These are phyloP conservation scores for Heliamphora exappendiculata DNA, from an alignment of 148 eudicot genomes.

Conservation along the genomic window DNA sequence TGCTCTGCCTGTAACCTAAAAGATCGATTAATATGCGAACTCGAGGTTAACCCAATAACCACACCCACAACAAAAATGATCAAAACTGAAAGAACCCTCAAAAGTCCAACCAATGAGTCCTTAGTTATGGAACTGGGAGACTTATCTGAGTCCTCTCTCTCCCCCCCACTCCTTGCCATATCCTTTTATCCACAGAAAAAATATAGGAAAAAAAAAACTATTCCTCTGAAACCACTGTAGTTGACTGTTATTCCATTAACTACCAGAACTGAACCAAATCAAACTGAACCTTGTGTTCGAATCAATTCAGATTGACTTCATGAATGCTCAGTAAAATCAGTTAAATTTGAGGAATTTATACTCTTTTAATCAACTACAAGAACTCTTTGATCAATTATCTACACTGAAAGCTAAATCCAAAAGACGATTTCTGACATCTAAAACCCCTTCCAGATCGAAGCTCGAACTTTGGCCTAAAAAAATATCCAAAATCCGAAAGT, in stretches of 20 bases:
- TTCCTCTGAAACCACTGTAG: not conserved
- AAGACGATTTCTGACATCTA: not conserved
- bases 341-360: too few species aligned
- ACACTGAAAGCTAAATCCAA: not conserved
- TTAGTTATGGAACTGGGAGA: slow-evolving; percentile 13
- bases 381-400: not conserved
- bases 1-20: slow-evolving; percentile 22
- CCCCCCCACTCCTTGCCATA: slow-evolving; percentile 24
- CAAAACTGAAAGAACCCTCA: slow-evolving; percentile 36
- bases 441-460: not conserved
- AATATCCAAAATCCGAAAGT: not conserved
- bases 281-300: too few species aligned
- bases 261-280: not conserved
- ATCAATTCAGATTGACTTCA: too few species aligned
- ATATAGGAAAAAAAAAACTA: not conserved
- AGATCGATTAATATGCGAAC: slow-evolving; percentile 53
- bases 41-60: slow-evolving; percentile 56
- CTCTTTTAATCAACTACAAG: too few species aligned
- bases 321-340: too few species aligned
- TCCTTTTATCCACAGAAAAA: not conserved
- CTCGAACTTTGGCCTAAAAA: not conserved
- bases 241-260: not conserved
- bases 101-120: slow-evolving; percentile 42
- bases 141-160: slow-evolving; percentile 33
- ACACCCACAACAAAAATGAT: slow-evolving; percentile 60